phyloP scores from a whole-genome alignment of 1,284 basidiomycete species.

The Rhizoctonia solani region DNA sequence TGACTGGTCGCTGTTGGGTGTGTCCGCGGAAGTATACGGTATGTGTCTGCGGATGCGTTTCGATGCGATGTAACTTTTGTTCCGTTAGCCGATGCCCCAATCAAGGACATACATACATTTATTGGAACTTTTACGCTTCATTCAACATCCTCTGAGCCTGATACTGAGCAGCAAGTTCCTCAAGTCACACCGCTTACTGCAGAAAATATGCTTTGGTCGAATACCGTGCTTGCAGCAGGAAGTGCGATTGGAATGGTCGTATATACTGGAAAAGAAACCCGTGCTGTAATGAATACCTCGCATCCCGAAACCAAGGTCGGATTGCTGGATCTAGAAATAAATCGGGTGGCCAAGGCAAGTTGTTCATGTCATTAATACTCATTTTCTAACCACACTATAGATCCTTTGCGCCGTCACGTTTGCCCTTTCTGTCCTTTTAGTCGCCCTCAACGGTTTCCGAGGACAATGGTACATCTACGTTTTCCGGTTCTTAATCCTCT shows the following conservation, averaged over 20 bases:
- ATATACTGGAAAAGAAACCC: constrained; percentile 93
- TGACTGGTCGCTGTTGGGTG: constrained; percentile 65
- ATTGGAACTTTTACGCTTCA: constrained; percentile 81
- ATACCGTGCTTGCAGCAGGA: constrained; percentile 96
- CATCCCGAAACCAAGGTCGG: constrained; percentile 96
- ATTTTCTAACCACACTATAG: constrained; percentile 49
- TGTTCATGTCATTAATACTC: neutral
- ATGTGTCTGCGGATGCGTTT: constrained; percentile 38
- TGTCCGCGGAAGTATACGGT: constrained; percentile 88
- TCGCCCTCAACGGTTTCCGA: constrained; percentile 95
- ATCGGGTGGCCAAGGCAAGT: constrained; percentile 87
- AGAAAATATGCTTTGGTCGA: constrained; percentile 96
- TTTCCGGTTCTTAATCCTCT: constrained; percentile 95
- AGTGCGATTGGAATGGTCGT: constrained; percentile 90
- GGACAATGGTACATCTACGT: constrained; percentile 97
- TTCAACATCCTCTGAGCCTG: constrained; percentile 56
- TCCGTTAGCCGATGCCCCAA: constrained; percentile 81
- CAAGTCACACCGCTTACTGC: constrained; percentile 81
- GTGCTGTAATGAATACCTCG: constrained; percentile 99
- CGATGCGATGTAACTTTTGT: neutral
- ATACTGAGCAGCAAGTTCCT: constrained; percentile 48
- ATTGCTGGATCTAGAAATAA: constrained; percentile 91
- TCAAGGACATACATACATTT: constrained; percentile 96
- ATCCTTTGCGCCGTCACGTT: constrained; percentile 96
- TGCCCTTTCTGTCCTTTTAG: constrained; percentile 85